Evolutionary conservation across 2,329 filamentous ascomycete species (phyloP), one percentile per base, ranked within the genome.

Genomic region (Neoscytalidium dimidiatum): DNA sequence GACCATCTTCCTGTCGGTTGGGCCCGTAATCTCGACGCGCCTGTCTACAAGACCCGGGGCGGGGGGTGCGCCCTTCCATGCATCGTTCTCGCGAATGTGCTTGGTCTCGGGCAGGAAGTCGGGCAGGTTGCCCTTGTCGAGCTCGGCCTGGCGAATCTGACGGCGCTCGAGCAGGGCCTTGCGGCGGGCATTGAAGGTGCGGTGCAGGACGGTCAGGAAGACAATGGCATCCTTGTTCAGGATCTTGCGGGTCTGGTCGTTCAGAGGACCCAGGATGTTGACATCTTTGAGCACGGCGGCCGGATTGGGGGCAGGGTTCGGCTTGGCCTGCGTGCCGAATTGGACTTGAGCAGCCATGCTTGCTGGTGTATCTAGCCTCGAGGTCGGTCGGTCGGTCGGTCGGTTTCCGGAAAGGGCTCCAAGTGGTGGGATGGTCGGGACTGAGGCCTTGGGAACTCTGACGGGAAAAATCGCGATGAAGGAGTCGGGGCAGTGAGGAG

Each of bases 1-100:
- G 53, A 98, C 93, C 95, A 99, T 99, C 86, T 98, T 99, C 71
- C 95, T 87, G 81, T 98, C 95, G 6, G 94, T 97, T 0, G 95
- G 95, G 8, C 95, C 95, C 4, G 95, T 99, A 75, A 98, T 99
- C 84, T 99, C 95, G 33, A 97, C 92, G 67, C 95, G 88, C 69
- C 95, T 90, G 82, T 99, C 95, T 49, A 97, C 88, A 64, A 98
- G 86, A 66, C 95, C 95, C 0, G 95, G 94, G 7, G 94, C 95
- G 19, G 95, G 95, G 60, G 90, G 87, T 48, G 95, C 93, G 68
- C 92, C 95, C 82, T 88, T 95, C 95, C 95, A 99, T 72, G 93
- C 89, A 77, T 91, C 87, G 80, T 97, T 92, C 73, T 98, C 94
- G 73, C 95, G 92, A 78, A 99, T 94, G 82, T 95, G 90, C 82